A percentile compares a stretch with the other conserved stretches of the same genome.
phyloP scores from a whole-genome alignment of 1,139 yeast species.

The Pichia sp. region DNA sequence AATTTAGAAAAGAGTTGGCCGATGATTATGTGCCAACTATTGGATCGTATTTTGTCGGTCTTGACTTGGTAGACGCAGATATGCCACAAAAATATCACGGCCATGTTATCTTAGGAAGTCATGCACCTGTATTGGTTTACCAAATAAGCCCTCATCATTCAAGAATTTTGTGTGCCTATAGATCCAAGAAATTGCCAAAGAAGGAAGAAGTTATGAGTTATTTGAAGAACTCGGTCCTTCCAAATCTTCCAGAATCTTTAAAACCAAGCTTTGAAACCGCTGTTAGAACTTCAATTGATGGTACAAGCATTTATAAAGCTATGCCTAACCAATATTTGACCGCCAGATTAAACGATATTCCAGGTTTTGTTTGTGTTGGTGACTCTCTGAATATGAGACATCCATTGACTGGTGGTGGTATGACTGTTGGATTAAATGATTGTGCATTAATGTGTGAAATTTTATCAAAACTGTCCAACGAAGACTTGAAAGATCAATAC shows the following conservation, averaged over 20 bases:
- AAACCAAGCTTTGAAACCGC: slow-evolving; percentile 61
- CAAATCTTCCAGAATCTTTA: slow-evolving; percentile 56
- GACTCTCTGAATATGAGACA: slow-evolving; percentile 97
- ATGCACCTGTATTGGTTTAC: slow-evolving; percentile 82
- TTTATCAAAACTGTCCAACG: slow-evolving; percentile 47
- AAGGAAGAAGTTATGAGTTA: slow-evolving; percentile 50
- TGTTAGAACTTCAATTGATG: slow-evolving; percentile 27
- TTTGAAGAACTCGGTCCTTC: slow-evolving; percentile 51
- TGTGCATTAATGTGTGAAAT: slow-evolving; percentile 59
- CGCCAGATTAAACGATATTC: slow-evolving; percentile 54
- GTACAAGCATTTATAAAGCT: slow-evolving; percentile 49
- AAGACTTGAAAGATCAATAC: slow-evolving; percentile 51
- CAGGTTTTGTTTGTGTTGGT: slow-evolving; percentile 82
- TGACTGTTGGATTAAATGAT: slow-evolving; percentile 95
- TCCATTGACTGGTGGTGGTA: slow-evolving; percentile 98
- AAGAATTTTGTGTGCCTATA: slow-evolving; percentile 82
- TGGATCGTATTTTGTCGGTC: slow-evolving; percentile 82
- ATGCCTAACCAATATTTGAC: slow-evolving; percentile 95
- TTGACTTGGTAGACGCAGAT: slow-evolving; percentile 62
- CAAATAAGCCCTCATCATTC: slow-evolving; percentile 81
- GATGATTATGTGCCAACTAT: slow-evolving; percentile 48
- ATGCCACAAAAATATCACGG: slow-evolving; percentile 75
- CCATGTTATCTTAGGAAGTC: slow-evolving; percentile 80
- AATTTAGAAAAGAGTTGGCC: slow-evolving; percentile 69
- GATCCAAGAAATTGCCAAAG: slow-evolving; percentile 68